These are phyloP conservation scores for Monilinia aucupariae DNA, from an alignment of 2,329 filamentous ascomycete genomes.

Conservation along the genomic window DNA sequence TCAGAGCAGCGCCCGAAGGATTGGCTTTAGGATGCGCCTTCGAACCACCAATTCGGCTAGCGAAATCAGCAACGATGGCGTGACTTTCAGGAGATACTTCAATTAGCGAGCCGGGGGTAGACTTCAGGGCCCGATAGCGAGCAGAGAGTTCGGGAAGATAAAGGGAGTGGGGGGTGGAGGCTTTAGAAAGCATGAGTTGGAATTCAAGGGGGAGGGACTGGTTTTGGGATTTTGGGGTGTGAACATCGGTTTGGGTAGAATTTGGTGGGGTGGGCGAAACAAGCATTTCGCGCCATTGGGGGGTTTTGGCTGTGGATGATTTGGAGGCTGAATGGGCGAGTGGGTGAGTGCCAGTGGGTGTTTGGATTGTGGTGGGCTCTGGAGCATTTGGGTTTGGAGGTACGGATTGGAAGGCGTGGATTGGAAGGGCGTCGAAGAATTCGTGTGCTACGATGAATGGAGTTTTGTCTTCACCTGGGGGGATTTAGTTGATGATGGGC, in stretches of 20 bases:
- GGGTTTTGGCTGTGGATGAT: conserved; percentile 35
- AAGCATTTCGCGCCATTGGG: conserved; percentile 78
- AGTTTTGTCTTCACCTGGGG: conserved; percentile 57
- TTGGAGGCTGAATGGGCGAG: conserved; percentile 32
- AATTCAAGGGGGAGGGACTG: conserved; percentile 66
- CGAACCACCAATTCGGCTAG: conserved; percentile 73
- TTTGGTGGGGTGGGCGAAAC: conserved; percentile 61
- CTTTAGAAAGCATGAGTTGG: conserved; percentile 71
- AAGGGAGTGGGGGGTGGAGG: conserved; percentile 73
- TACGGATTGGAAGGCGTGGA: conserved; percentile 87
- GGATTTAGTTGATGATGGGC: not conserved
- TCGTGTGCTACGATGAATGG: conserved; percentile 96
- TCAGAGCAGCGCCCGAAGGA: conserved; percentile 81
- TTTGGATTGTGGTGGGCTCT: conserved; percentile 36
- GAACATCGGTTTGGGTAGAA: conserved; percentile 48
- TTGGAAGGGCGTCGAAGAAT: conserved; percentile 96
- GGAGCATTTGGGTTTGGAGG: conserved; percentile 40
- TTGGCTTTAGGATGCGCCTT: conserved; percentile 47
- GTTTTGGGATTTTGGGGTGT: conserved; percentile 47
- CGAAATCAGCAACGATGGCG: conserved; percentile 75
- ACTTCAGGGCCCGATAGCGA: conserved; percentile 71
- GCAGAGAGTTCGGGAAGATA: conserved; percentile 78
- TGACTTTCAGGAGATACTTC: conserved; percentile 88
- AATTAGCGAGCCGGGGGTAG: conserved; percentile 63
- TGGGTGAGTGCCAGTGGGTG: conserved; percentile 39